phyloP scores from a whole-genome alignment of 2,329 filamentous ascomycete genomes.

The Metarhizium humberi region DNA sequence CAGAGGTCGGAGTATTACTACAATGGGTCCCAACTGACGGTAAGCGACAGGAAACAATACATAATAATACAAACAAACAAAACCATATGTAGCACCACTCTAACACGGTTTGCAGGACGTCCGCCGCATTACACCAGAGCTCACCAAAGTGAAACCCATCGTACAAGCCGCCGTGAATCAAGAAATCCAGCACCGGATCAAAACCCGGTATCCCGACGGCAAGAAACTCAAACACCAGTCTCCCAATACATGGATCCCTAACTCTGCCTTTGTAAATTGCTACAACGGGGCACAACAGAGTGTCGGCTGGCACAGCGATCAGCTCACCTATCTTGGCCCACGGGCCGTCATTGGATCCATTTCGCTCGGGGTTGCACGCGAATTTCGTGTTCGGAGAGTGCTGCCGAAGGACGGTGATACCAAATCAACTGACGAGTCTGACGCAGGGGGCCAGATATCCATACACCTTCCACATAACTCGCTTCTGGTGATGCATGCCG shows the following conservation, averaged over 20 bases:
- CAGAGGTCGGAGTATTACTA: constrained; percentile 80
- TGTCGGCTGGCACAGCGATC: constrained; percentile 89
- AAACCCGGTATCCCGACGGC: constrained; percentile 54
- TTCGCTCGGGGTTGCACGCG: constrained; percentile 82
- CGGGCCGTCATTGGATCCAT: constrained; percentile 82
- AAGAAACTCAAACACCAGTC: constrained; percentile 73
- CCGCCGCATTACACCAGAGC: constrained; percentile 63
- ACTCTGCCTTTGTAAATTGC: constrained; percentile 91
- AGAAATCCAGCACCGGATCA: constrained; percentile 65
- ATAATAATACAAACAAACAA: background rate
- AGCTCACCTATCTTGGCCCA: constrained; percentile 87
- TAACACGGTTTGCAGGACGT: constrained; percentile 46
- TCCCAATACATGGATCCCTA: constrained; percentile 65
- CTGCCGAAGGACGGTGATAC: constrained; percentile 46
- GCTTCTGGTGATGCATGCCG: constrained; percentile 88
- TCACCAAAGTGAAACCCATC: constrained; percentile 57
- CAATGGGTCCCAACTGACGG: constrained; percentile 65
- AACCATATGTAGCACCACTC: background rate
- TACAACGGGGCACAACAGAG: constrained; percentile 74
- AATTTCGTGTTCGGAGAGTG: constrained; percentile 79
- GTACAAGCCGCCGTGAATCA: constrained; percentile 70
- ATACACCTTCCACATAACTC: constrained; percentile 95
- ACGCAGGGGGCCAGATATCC: constrained; percentile 75
- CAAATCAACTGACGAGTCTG: constrained; percentile 34
- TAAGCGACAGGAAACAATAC: constrained; percentile 17